A percentile compares a stretch with the other conserved stretches of the same genome.
These are phyloP conservation scores for Suhomyces atakaporum DNA, from an alignment of 1,139 yeast species.

Conservation along the genomic window DNA sequence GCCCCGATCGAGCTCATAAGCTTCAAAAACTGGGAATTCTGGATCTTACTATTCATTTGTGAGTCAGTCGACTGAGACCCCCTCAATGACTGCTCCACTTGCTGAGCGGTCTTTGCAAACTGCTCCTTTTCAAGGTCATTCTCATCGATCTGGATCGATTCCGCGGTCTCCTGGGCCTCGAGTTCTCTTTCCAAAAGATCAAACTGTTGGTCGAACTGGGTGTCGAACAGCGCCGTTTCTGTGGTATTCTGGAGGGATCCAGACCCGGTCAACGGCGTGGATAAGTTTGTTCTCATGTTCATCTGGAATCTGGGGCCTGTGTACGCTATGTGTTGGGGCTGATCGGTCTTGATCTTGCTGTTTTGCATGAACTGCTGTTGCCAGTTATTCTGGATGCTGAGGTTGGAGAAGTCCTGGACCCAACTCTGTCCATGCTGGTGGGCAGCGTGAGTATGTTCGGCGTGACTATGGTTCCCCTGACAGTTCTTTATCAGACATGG, in stretches of 20 bases:
- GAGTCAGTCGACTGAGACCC: constrained; percentile 20
- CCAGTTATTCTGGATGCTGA: constrained; percentile 11
- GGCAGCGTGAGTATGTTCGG: not conserved
- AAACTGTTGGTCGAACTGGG: constrained; percentile 37
- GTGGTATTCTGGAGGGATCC: constrained; percentile 35
- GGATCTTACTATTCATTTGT: constrained; percentile 36
- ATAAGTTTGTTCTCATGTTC: constrained; percentile 23
- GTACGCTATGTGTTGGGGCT: constrained; percentile 2
- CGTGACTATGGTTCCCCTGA: too few species aligned
- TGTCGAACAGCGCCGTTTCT: constrained; percentile 20
- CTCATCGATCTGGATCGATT: constrained; percentile 10
- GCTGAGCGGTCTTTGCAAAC: constrained; percentile 45
- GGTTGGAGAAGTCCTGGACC: constrained; percentile 12
- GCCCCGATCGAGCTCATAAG: constrained; percentile 43
- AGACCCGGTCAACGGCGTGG: constrained; percentile 19
- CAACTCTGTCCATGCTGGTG: constrained; percentile 5
- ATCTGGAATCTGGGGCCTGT: constrained; percentile 14
- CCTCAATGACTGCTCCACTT: constrained; percentile 38
- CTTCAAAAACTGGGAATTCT: constrained; percentile 42
- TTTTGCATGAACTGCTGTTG: constrained; percentile 21
- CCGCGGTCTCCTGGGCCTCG: constrained; percentile 14
- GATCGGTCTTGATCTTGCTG: constrained; percentile 7
- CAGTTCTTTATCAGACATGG: too few species aligned
- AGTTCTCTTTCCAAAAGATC: constrained; percentile 40
- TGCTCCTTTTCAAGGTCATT: constrained; percentile 32